phyloP scores from a whole-genome alignment of 345 rosid species.

The Isatis tinctoria region DNA sequence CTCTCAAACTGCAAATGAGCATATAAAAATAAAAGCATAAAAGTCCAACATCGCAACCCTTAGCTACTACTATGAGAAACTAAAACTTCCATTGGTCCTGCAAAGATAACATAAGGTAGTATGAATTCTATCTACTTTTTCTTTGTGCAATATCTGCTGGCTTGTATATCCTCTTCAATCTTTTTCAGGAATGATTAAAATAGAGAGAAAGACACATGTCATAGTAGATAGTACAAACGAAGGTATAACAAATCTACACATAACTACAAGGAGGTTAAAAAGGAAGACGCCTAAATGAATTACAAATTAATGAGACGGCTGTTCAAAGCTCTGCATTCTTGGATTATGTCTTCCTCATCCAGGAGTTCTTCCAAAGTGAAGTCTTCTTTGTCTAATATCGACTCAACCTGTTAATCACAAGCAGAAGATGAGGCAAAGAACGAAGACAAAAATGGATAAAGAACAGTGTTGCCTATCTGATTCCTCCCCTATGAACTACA shows the following conservation, averaged over 20 bases:
- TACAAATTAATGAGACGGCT: constrained; percentile 97
- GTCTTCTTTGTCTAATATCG: constrained; percentile 84
- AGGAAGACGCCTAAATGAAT: constrained; percentile 21
- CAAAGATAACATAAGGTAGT: constrained; percentile 25
- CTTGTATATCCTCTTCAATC: background rate
- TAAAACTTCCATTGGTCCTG: constrained; percentile 20
- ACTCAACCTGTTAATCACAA: constrained; percentile 62
- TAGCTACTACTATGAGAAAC: constrained; percentile 10
- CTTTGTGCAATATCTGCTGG: constrained; percentile 1
- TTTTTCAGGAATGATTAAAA: background rate
- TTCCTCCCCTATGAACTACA: background rate
- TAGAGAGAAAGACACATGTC: constrained; percentile 15
- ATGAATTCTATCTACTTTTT: constrained; percentile 19
- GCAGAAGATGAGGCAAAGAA: background rate
- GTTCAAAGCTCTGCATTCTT: constrained; percentile 98
- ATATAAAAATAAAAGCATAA: constrained; percentile 24
- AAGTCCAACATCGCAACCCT: constrained; percentile 12
- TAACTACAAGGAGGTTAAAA: constrained; percentile 7
- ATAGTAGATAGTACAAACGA: constrained; percentile 13
- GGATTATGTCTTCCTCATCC: constrained; percentile 98
- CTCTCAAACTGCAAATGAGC: constrained; percentile 63
- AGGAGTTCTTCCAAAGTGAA: constrained; percentile 93
- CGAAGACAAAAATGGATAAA: background rate
- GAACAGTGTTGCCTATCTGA: background rate
- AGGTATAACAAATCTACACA: background rate